phyloP scores from a whole-genome alignment of 345 rosid species.

The Eucalyptus lansdowneana region DNA sequence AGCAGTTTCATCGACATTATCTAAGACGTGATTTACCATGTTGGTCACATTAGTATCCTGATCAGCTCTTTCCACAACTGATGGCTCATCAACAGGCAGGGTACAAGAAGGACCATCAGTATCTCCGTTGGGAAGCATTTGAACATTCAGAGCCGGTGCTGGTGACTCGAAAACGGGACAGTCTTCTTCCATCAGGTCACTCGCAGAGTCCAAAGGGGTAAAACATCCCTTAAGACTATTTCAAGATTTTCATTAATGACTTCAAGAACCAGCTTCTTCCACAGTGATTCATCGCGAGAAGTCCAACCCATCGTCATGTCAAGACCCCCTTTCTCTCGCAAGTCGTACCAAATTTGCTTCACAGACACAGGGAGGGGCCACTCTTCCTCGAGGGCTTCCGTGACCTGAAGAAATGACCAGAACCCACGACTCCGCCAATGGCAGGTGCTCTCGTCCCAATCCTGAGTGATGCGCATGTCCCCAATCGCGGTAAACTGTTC shows the following conservation, averaged over 20 bases:
- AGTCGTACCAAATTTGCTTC: slow-evolving; percentile 71
- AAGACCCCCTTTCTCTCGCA: slow-evolving; percentile 29
- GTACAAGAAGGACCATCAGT: neutral
- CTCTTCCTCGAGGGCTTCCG: slow-evolving; percentile 25
- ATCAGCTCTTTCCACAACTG: neutral
- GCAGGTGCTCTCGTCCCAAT: slow-evolving; percentile 44
- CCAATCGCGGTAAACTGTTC: slow-evolving; percentile 16
- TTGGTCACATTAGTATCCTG: neutral
- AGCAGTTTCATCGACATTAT: neutral
- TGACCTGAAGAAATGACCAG: slow-evolving; percentile 57
- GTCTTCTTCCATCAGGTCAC: neutral
- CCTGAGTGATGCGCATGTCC: slow-evolving; percentile 51
- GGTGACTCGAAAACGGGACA: neutral
- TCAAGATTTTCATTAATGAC: slow-evolving; percentile 30
- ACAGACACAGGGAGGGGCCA: slow-evolving; percentile 35
- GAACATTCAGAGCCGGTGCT: neutral
- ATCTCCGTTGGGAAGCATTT: slow-evolving; percentile 5
- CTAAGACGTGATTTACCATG: neutral
- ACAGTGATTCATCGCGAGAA: slow-evolving; percentile 14
- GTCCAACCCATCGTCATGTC: slow-evolving; percentile 41
- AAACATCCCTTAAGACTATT: neutral
- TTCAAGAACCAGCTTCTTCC: slow-evolving; percentile 32
- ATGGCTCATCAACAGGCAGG: neutral
- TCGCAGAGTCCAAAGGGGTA: neutral
- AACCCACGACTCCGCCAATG: slow-evolving; percentile 53